A percentile compares a stretch with the other conserved stretches of the same genome.
Evolutionary conservation across 306 rosid species (phyloP).

Genomic region (Phaseolus lunatus): DNA sequence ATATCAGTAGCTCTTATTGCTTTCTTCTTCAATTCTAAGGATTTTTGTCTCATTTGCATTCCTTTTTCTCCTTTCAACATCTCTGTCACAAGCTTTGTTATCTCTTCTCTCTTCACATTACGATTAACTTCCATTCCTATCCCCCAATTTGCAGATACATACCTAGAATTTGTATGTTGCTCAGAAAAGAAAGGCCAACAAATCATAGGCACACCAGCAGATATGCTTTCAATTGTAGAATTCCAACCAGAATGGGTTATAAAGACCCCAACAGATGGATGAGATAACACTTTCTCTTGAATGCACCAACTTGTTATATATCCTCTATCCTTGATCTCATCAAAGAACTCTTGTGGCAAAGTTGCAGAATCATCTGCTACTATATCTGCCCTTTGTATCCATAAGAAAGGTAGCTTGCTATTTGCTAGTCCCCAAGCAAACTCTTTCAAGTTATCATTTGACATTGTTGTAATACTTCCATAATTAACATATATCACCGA

Average conservation of each 20-base stretch:
- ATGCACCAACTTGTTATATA: constrained; percentile 36
- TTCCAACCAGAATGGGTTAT: constrained; percentile 45
- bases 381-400: constrained; percentile 22
- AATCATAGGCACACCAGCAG: constrained; percentile 15
- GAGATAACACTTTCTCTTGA: constrained; percentile 32
- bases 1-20: no score
- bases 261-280: constrained; percentile 31
- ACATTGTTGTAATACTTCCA: constrained; percentile 36
- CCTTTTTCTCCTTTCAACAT: no score
- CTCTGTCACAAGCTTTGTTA: background rate
- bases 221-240: constrained; percentile 26
- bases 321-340: constrained; percentile 18
- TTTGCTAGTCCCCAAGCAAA: constrained; percentile 44
- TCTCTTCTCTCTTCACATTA: constrained; percentile 28
- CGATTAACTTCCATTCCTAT: constrained; percentile 14
- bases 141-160: constrained; percentile 20
- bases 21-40: no score
- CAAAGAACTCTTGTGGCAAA: constrained; percentile 29
- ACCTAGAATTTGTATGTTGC: constrained; percentile 38
- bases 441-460: constrained; percentile 23
- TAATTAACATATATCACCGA: constrained; percentile 40
- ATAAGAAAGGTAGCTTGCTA: constrained; percentile 37
- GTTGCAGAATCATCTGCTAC: background rate
- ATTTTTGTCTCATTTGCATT: no score
- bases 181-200: constrained; percentile 44